Evolutionary conservation across 441 rosid genomes (phyloP).

Genomic region (Populus tomentosa): DNA sequence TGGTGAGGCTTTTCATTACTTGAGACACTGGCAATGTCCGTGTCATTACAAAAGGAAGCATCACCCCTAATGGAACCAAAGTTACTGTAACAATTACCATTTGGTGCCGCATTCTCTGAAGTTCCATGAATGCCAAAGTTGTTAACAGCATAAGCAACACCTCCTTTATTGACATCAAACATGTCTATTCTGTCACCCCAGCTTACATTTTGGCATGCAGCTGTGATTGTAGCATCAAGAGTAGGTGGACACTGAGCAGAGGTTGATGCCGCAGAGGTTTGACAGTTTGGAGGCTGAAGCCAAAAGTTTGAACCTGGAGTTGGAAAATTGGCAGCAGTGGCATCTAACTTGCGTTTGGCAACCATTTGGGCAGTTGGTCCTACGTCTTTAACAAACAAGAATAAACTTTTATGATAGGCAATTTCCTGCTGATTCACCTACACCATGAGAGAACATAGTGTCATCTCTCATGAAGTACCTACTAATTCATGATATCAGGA

Average conservation of each 20-base stretch:
- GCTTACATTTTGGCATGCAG: slow-evolving; percentile 2
- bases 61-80: slow-evolving; percentile 7
- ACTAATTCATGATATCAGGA: background rate
- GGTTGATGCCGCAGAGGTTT: slow-evolving; percentile 7
- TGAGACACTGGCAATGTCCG: background rate
- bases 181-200: background rate
- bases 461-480: background rate
- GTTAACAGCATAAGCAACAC: slow-evolving; percentile 4
- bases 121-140: background rate
- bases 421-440: slow-evolving; percentile 35
- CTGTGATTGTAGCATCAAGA: background rate
- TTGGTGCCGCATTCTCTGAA: slow-evolving; percentile 1
- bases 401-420: slow-evolving; percentile 39
- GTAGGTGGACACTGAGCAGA: slow-evolving; percentile 6
- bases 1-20: slow-evolving; percentile 7
- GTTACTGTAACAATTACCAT: background rate
- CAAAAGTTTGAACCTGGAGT: slow-evolving; percentile 10
- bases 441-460: background rate
- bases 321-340: slow-evolving; percentile 14
- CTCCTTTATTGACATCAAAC: slow-evolving; percentile 5
- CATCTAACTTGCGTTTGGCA: slow-evolving; percentile 35
- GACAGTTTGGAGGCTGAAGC: slow-evolving; percentile 11
- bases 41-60: background rate
- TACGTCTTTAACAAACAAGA: slow-evolving; percentile 42
- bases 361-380: slow-evolving; percentile 49